Conservation (phyloP, 805 yeast species). For the Lachancea quebecensis region DNA sequence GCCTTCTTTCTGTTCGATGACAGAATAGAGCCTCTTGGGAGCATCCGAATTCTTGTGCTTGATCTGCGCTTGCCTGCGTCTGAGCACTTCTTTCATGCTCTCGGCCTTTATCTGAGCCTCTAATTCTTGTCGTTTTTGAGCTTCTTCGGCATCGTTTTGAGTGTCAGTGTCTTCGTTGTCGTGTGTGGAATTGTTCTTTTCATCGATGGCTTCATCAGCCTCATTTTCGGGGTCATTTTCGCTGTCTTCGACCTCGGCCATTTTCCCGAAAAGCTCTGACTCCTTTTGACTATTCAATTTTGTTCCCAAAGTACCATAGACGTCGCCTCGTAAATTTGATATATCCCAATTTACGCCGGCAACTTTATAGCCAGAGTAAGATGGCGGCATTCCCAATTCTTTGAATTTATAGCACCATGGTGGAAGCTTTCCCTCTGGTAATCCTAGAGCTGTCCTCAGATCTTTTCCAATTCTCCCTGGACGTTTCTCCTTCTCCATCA, state of each 20-base stretch:
- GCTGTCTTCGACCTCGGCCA: neutral
- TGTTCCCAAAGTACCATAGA: conserved; percentile 21
- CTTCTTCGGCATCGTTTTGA: neutral
- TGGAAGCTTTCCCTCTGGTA: conserved; percentile 51
- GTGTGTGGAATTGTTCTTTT: neutral
- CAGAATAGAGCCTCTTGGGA: conserved; percentile 2
- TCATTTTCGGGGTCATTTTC: conserved; percentile 6
- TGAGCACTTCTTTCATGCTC: conserved; percentile 2
- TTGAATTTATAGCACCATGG: conserved; percentile 78
- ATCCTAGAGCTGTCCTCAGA: conserved; percentile 62
- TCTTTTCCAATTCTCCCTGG: conserved; percentile 67
- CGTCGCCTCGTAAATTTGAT: conserved; percentile 32
- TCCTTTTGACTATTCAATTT: neutral
- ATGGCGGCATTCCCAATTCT: conserved; percentile 74
- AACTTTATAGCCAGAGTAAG: conserved; percentile 59
- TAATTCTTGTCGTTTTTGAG: neutral
- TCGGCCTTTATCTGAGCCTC: conserved; percentile 2
- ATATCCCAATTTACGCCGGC: conserved; percentile 45
- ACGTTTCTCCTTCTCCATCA: conserved; percentile 33
- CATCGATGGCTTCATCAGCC: conserved; percentile 1
- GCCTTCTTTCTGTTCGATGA: conserved; percentile 1
- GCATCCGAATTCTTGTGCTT: neutral
- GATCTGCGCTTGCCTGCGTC: neutral
- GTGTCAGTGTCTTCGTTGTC: neutral
- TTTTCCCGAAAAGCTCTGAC: conserved; percentile 3